A percentile compares a stretch with the other conserved stretches of the same genome.
Evolutionary conservation across 106 monocot genomes (phyloP).

Genomic region (Gastrodia elata): DNA sequence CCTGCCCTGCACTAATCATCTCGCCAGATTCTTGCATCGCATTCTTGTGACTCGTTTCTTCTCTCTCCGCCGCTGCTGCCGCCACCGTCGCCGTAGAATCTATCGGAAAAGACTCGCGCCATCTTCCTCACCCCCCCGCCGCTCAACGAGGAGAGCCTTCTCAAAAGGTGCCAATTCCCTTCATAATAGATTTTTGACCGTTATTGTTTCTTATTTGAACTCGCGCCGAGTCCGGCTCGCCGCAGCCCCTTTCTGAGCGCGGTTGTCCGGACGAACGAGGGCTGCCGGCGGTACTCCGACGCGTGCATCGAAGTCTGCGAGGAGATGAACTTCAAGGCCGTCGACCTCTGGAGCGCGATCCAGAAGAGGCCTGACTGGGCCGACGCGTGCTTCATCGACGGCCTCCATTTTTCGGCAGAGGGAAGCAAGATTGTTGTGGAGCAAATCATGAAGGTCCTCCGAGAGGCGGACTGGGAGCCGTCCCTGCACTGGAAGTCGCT

Average conservation of each 20-base stretch:
- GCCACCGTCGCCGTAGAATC: slow-evolving; percentile 54
- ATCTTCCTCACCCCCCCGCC: slow-evolving; percentile 84
- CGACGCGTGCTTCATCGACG: slow-evolving; percentile 66
- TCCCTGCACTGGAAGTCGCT: slow-evolving; percentile 63
- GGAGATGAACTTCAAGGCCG: slow-evolving; percentile 62
- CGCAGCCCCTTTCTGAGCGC: slow-evolving; percentile 26
- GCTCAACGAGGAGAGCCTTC: slow-evolving; percentile 61
- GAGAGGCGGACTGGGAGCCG: slow-evolving; percentile 63
- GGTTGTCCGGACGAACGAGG: slow-evolving; percentile 60
- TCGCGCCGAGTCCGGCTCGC: no score
- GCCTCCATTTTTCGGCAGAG: slow-evolving; percentile 55
- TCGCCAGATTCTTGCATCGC: no score
- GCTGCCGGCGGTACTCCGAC: slow-evolving; percentile 59
- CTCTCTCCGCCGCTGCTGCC: no score
- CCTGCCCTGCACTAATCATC: no score
- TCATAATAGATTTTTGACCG: background rate
- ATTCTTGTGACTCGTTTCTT: no score
- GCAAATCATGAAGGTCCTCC: slow-evolving; percentile 62
- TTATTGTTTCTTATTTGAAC: background rate
- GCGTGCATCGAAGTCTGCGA: slow-evolving; percentile 64
- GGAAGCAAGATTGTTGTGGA: slow-evolving; percentile 69
- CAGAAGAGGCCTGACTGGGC: slow-evolving; percentile 62
- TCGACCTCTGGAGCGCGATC: slow-evolving; percentile 67
- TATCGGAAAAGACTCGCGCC: slow-evolving; percentile 58
- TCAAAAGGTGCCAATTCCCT: slow-evolving; percentile 22